Conservation (phyloP, 2,329 filamentous ascomycete species). For the Xylaria polymorpha region DNA sequence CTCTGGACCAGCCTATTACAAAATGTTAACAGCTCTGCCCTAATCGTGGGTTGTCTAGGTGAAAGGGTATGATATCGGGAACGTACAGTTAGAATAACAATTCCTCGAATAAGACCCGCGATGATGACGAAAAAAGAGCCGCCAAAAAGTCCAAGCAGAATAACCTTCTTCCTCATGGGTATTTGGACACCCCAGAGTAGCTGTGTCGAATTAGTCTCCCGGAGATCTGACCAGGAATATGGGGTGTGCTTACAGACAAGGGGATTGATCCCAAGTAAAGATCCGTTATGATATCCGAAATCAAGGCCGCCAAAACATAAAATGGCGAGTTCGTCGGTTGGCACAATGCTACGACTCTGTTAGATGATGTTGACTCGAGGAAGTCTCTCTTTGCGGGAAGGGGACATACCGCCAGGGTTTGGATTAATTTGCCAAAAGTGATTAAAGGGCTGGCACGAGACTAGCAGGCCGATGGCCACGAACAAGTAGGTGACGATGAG, state of each 20-base stretch:
- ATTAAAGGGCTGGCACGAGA: constrained; percentile 58
- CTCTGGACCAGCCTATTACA: constrained; percentile 17
- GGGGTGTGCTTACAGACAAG: constrained; percentile 51
- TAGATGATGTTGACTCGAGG: background rate
- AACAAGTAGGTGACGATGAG: constrained; percentile 58
- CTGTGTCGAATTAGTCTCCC: constrained; percentile 40
- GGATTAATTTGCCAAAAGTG: constrained; percentile 64
- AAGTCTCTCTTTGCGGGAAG: constrained; percentile 15
- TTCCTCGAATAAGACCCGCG: constrained; percentile 60
- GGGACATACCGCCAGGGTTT: constrained; percentile 57
- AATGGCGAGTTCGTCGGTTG: constrained; percentile 58
- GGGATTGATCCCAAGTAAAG: constrained; percentile 61
- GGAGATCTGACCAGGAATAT: background rate
- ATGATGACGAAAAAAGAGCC: constrained; percentile 62
- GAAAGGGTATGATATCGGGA: background rate
- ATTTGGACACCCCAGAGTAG: constrained; percentile 60
- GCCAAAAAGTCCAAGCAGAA: constrained; percentile 59
- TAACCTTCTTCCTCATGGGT: constrained; percentile 53
- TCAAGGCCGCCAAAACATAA: constrained; percentile 56
- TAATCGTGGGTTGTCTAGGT: background rate
- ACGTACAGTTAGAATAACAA: constrained; percentile 55
- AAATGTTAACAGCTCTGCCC: no score
- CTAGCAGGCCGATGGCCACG: constrained; percentile 56
- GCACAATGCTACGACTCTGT: constrained; percentile 47
- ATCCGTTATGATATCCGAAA: constrained; percentile 59